Base-by-base conservation (phyloP, 2,329 filamentous ascomycete species). In the Cryphonectria carpinicola region DNA sequence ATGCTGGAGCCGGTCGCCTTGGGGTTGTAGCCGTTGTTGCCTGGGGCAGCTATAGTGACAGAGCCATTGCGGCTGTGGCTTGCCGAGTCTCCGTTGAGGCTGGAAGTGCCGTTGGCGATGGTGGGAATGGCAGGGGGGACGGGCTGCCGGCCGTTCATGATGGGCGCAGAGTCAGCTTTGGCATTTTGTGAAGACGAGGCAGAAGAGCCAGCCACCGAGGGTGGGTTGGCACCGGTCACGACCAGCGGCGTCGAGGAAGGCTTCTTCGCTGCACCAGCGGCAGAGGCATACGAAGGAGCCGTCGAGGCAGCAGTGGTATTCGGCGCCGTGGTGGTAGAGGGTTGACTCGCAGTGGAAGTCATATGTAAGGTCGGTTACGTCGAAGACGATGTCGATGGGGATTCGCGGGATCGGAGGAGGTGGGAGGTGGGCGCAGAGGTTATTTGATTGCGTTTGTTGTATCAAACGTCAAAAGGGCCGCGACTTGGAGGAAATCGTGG, bases 31-130 rank as follows among this genome's bases (percentile, higher is more conserved):
- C 90, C 90, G 76, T 87, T 92, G 69, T 93, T 89, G 76, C 92
- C 93, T 79, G 93, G 92, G 76, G 94, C 91, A 81, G 89, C 94
- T 85, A 98, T 97, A 77, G 95, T 97, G 78, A 97, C 92, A 25
- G 95, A 97, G 74, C 90, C 90, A 84, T 97, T 97, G 80, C 94
- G 90, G 79, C 86, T 88, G 84, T 98, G 95, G 76, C 94, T 91
- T 76, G 85, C 85, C 68, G 86, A 81, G 75, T 84, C 83, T 75
- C 93, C 93, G 88, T 97, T 96, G 76, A 89, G 82, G 78, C 86
- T 86, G 78, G 85, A 82, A 78, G 85, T 88, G 81, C 88, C 87
- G 81, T 89, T 88, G 73, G 86, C 88, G 76, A 92, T 89, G 74
- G 85, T 84, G 74, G 90, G 86, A 75, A 84, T 84, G 80, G 85